These are phyloP conservation scores for Nelumbo lutea DNA, from an alignment of 164 flowering plant species.

Conservation along the genomic window DNA sequence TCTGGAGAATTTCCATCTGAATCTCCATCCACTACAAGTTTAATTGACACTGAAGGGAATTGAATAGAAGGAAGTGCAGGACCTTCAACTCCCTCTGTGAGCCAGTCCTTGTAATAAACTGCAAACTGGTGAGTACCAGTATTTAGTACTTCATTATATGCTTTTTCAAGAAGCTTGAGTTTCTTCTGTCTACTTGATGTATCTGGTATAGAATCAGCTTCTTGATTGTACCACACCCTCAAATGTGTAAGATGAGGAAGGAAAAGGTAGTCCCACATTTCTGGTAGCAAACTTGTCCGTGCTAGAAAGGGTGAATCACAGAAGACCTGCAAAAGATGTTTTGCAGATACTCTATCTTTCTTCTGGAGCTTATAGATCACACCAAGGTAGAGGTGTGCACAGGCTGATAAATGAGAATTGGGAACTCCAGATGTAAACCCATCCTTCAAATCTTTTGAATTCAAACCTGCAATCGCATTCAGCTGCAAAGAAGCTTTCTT, in stretches of 20 bases:
- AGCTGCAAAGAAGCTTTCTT: slow-evolving; percentile 61
- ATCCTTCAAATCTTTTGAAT: slow-evolving; percentile 46
- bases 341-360: slow-evolving; percentile 56
- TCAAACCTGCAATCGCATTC: slow-evolving; percentile 58
- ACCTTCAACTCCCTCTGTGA: slow-evolving; percentile 56
- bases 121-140: slow-evolving; percentile 64
- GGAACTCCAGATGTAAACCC: slow-evolving; percentile 55
- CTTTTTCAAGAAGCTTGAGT: slow-evolving; percentile 50
- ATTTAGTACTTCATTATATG: slow-evolving; percentile 56
- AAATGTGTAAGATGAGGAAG: slow-evolving; percentile 62
- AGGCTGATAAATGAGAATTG: slow-evolving; percentile 58
- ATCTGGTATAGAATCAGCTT: slow-evolving; percentile 38
- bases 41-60: slow-evolving; percentile 39
- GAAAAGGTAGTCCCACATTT: slow-evolving; percentile 61
- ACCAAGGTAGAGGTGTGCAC: slow-evolving; percentile 76
- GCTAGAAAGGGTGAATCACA: slow-evolving; percentile 67
- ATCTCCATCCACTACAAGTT: slow-evolving; percentile 18
- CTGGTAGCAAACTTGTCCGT: slow-evolving; percentile 44
- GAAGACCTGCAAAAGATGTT: slow-evolving; percentile 68
- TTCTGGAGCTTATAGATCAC: slow-evolving; percentile 57
- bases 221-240: slow-evolving; percentile 59
- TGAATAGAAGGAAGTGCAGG: slow-evolving; percentile 51
- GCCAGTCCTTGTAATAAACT: slow-evolving; percentile 77
- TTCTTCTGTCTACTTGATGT: slow-evolving; percentile 36
- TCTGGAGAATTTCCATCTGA: slow-evolving; percentile 30